These are phyloP conservation scores for Casuarina cunninghamiana DNA, from an alignment of 306 rosid genomes.

Conservation along the genomic window DNA sequence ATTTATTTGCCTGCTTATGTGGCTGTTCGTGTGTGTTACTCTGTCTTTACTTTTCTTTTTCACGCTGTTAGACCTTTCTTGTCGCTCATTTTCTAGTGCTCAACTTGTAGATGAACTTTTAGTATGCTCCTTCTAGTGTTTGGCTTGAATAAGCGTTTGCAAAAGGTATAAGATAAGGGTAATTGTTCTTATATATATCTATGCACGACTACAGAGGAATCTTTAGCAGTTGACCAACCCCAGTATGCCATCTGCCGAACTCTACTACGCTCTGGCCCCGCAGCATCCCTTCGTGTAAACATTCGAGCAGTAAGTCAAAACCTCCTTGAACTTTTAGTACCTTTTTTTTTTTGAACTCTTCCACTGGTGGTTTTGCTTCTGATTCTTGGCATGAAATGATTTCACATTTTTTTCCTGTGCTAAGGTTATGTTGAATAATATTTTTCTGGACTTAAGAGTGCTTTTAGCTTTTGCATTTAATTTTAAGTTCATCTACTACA, in stretches of 20 bases:
- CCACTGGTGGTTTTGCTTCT: slow-evolving; percentile 5
- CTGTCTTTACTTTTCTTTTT: background rate
- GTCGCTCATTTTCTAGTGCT: background rate
- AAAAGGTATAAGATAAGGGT: background rate
- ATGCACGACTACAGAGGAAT: slow-evolving; percentile 45
- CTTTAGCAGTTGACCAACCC: slow-evolving; percentile 64
- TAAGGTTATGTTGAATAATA: too few species aligned
- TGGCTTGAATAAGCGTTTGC: background rate
- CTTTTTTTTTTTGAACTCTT: slow-evolving; percentile 11
- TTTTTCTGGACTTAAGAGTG: background rate
- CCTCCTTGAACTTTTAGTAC: slow-evolving; percentile 13
- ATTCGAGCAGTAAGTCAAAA: slow-evolving; percentile 74
- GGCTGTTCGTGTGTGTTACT: background rate
- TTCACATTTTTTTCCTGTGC: background rate
- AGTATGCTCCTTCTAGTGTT: slow-evolving; percentile 1
- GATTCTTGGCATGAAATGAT: slow-evolving; percentile 6
- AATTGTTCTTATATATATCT: slow-evolving; percentile 22
- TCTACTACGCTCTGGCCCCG: slow-evolving; percentile 85
- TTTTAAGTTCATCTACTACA: background rate
- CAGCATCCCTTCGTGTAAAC: slow-evolving; percentile 79
- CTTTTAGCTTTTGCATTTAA: slow-evolving; percentile 18
- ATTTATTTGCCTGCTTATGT: background rate
- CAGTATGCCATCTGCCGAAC: slow-evolving; percentile 70
- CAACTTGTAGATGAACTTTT: background rate
- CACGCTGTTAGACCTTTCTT: background rate